Base-by-base conservation (phyloP, 2,329 filamentous ascomycete genomes). In the Fusarium sp. region DNA sequence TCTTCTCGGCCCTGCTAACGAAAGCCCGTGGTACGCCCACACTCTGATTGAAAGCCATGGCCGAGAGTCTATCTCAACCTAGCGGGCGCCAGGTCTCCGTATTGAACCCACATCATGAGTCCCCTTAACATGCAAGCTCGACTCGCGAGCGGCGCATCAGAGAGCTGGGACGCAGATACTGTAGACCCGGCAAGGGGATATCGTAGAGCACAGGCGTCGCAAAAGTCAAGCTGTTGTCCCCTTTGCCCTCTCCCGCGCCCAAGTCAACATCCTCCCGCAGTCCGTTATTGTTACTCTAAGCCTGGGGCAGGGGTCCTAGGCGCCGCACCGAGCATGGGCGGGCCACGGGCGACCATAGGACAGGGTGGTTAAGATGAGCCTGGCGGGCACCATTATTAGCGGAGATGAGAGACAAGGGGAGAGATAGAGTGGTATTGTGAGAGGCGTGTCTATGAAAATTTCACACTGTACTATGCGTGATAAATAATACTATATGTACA, bases 331-430 rank as follows among this genome's bases (percentile, higher is more conserved):
- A 70, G 71, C 71, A 78, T 72, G 70, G 62, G 63, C 61, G 65
- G 68, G 63, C 63, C 69, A 57, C 47, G 62, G 68, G 38, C 69
- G 71, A 63, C 69, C 64, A 67, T 73, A 69, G 63, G 68, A 74
- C 74, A 76, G 71, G 72, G 77, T 71, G 70, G 70, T 77, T 79
- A 78, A 79, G 74, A 79, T 79, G 77, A 78, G 77, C 75, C 71
- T 78, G 77, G 76, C 77, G 75, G 76, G 71, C 74, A 79, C 74
- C 75, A 75, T 78, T 60, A 77, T 77, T 78, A 79, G 78, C 78
- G 78, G 78, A 79, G 77, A 79, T 79, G 77, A 79, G 75, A 71
- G 73, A 78, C 75, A 74, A 69, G 70, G 63, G 50, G 25, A 42
- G 31, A 47, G 56, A 61, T 73, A 72, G 54, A 36, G 56, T n/a